A percentile compares a stretch with the other conserved stretches of the same genome.
Evolutionary conservation across 257 asterid species (phyloP).

Genomic region (Fraxinus anomala): DNA sequence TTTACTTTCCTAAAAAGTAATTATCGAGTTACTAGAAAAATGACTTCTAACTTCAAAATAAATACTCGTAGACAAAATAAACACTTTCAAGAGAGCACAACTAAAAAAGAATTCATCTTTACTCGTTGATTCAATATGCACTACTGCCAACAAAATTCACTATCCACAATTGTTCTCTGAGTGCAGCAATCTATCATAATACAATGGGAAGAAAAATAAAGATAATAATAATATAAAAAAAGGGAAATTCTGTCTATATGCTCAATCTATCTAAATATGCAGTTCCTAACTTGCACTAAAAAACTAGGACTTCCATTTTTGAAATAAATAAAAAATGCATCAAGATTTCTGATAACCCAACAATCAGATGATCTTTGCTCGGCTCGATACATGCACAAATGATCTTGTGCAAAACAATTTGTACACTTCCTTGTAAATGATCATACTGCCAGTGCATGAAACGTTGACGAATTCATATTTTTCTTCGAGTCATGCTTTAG

Average conservation of each 20-base stretch:
- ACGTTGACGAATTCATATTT: slow-evolving; percentile 31
- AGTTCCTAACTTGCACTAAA: slow-evolving; percentile 3
- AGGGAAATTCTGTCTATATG: background rate
- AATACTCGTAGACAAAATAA: no score
- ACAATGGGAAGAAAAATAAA: background rate
- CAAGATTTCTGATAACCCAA: slow-evolving; percentile 26
- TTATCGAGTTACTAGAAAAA: no score
- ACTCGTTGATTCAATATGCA: slow-evolving; percentile 4
- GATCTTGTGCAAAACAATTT: slow-evolving; percentile 28
- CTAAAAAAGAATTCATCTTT: slow-evolving; percentile 4
- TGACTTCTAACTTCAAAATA: no score
- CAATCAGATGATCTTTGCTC: slow-evolving; percentile 22
- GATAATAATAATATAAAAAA: background rate
- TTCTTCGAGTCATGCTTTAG: slow-evolving; percentile 45
- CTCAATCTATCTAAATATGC: background rate
- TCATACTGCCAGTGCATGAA: slow-evolving; percentile 35
- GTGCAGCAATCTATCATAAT: background rate
- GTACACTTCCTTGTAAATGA: slow-evolving; percentile 24
- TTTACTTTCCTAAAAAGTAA: no score
- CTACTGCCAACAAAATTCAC: background rate
- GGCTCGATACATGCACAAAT: slow-evolving; percentile 10
- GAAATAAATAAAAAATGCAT: slow-evolving; percentile 16
- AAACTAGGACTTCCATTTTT: slow-evolving; percentile 14
- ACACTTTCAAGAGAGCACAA: no score
- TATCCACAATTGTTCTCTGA: slow-evolving; percentile 15